These are phyloP conservation scores for Ganoderma lingzhi DNA, from an alignment of 1,284 basidiomycete genomes.

Conservation along the genomic window DNA sequence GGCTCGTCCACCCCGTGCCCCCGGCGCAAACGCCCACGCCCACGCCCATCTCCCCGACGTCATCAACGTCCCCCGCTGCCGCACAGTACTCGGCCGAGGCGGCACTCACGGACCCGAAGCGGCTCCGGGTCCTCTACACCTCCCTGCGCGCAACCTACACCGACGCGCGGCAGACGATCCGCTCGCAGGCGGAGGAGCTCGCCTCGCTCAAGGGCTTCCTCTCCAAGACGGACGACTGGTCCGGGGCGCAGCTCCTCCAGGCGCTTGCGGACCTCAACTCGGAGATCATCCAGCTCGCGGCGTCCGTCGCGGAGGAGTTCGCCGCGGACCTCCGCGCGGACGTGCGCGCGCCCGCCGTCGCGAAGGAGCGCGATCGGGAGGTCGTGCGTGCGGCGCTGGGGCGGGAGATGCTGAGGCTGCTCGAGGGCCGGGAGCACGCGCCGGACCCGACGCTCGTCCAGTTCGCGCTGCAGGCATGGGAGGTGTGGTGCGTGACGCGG, in stretches of 20 bases:
- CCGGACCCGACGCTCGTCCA: conserved; percentile 48
- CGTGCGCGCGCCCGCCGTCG: conserved; percentile 24
- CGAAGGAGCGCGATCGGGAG: conserved; percentile 42
- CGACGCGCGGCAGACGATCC: conserved; percentile 30
- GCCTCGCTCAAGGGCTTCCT: conserved; percentile 46
- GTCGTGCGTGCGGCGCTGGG: conserved; percentile 42
- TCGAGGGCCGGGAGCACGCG: conserved; percentile 42
- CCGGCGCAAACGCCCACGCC: conserved; percentile 16
- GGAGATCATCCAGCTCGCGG: conserved; percentile 48
- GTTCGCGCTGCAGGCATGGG: conserved; percentile 51
- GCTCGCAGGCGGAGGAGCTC: conserved; percentile 44
- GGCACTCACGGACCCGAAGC: conserved; percentile 29
- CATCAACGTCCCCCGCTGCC: conserved; percentile 19
- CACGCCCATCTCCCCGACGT: conserved; percentile 21
- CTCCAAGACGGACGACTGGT: conserved; percentile 48
- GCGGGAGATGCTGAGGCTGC: conserved; percentile 40
- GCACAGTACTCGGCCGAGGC: conserved; percentile 33
- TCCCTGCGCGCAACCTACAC: conserved; percentile 29
- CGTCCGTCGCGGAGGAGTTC: conserved; percentile 46
- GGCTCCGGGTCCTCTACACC: conserved; percentile 32
- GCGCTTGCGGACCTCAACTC: conserved; percentile 47
- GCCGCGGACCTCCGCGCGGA: conserved; percentile 34
- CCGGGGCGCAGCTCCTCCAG: conserved; percentile 48
- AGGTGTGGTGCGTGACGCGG: conserved; percentile 45
- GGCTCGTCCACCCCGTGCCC: conserved; percentile 18